A percentile compares a stretch with the other conserved stretches of the same genome.
Conservation (phyloP, 176 grass and related monocot genomes). For the Juncus inflexus region DNA sequence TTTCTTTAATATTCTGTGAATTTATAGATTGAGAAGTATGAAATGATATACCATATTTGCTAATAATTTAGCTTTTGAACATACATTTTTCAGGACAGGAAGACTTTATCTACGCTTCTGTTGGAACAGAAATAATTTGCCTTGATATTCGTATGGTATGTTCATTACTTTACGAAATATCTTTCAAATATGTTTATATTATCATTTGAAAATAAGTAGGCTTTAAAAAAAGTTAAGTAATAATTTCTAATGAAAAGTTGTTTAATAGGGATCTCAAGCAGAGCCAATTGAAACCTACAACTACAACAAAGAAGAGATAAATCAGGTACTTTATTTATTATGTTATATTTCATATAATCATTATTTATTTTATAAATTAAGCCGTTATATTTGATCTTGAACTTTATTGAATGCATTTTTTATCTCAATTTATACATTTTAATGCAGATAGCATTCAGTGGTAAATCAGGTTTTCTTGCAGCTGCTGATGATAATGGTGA, state of each 20-base stretch:
- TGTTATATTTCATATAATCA: too few species aligned
- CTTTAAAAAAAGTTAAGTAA: neutral
- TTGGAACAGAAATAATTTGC: conserved; percentile 59
- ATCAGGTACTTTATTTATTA: conserved; percentile 74
- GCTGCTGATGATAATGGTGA: conserved; percentile 94
- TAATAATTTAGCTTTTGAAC: too few species aligned
- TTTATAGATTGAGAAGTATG: neutral
- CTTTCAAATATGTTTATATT: conserved; percentile 1
- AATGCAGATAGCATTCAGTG: conserved; percentile 69
- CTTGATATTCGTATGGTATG: conserved; percentile 70
- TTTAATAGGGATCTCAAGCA: conserved; percentile 62
- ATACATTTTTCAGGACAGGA: conserved; percentile 64
- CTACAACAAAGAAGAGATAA: conserved; percentile 98
- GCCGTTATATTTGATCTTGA: neutral
- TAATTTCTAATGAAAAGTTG: conserved; percentile 33
- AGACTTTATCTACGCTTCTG: conserved; percentile 65
- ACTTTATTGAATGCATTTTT: neutral
- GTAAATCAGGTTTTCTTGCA: conserved; percentile 73
- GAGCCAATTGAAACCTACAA: conserved; percentile 72
- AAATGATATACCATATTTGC: neutral
- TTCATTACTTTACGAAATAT: conserved; percentile 12
- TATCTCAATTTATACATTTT: neutral
- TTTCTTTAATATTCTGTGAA: conserved; percentile 8
- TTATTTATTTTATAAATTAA: too few species aligned
- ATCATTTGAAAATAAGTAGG: neutral